Evolutionary conservation across 2,329 filamentous ascomycete species (phyloP).

Genomic region (Aaosphaeria arxii): DNA sequence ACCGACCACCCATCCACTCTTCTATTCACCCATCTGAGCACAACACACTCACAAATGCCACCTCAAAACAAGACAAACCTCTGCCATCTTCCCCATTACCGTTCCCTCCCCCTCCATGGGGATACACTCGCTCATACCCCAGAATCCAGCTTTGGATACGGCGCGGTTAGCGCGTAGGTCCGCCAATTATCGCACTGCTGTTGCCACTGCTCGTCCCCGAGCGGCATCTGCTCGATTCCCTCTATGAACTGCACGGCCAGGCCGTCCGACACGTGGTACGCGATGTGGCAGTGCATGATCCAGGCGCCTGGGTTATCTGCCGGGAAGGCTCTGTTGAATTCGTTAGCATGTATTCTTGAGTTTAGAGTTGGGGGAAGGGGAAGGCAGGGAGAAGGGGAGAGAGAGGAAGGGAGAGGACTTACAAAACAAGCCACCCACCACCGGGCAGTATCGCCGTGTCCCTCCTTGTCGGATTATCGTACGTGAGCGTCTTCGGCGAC

Average conservation of each 20-base stretch:
- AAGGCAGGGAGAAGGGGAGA: too few species aligned
- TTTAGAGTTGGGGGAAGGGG: too few species aligned
- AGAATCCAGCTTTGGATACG: conserved; percentile 5
- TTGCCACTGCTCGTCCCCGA: conserved; percentile 2
- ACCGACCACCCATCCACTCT: too few species aligned
- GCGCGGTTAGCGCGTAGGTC: background rate
- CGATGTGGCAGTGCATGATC: conserved; percentile 31
- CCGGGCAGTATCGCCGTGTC: conserved; percentile 27
- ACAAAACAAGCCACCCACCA: conserved; percentile 40
- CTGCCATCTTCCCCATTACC: too few species aligned
- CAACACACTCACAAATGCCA: too few species aligned
- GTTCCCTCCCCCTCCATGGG: too few species aligned
- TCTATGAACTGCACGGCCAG: conserved; percentile 54
- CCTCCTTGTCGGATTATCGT: conserved; percentile 22
- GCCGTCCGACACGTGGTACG: conserved; percentile 56
- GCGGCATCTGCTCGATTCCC: conserved; percentile 25
- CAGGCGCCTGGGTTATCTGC: conserved; percentile 50
- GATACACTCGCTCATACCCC: background rate
- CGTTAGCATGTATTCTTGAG: too few species aligned
- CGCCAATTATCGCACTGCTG: conserved; percentile 4
- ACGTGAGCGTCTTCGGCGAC: conserved; percentile 8
- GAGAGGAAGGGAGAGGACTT: too few species aligned
- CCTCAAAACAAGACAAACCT: too few species aligned
- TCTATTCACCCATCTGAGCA: too few species aligned
- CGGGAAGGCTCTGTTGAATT: conserved; percentile 41